phyloP scores from a whole-genome alignment of 768 basidiomycete species.

The Harrya chromipes region DNA sequence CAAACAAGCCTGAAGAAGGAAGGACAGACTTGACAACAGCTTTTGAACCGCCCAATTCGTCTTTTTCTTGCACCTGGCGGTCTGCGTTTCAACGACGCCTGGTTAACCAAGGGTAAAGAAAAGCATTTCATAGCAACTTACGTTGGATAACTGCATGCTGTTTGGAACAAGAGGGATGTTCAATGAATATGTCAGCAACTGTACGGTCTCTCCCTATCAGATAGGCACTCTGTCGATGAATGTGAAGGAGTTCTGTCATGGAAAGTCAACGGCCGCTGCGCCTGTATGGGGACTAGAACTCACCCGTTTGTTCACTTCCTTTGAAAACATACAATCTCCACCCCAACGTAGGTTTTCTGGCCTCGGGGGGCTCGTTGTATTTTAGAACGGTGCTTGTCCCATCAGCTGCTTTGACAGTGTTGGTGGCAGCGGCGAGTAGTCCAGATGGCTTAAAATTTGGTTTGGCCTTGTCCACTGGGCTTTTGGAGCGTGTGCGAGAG shows the following conservation, averaged over 20 bases:
- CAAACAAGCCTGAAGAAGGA: background rate
- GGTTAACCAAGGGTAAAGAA: constrained; percentile 2
- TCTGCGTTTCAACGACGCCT: constrained; percentile 39
- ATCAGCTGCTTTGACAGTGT: constrained; percentile 74
- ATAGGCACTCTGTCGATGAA: constrained; percentile 92
- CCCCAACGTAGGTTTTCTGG: constrained; percentile 81
- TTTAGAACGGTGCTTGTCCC: constrained; percentile 86
- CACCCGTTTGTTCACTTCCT: constrained; percentile 88
- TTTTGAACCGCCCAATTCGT: constrained; percentile 81
- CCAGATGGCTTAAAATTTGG: constrained; percentile 91
- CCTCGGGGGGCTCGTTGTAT: constrained; percentile 98
- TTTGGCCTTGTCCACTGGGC: constrained; percentile 60
- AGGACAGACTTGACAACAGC: constrained; percentile 75
- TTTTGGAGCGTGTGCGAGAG: constrained; percentile 43
- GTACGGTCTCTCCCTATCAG: constrained; percentile 86
- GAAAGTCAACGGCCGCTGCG: background rate
- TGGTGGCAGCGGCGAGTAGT: constrained; percentile 92
- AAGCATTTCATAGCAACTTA: constrained; percentile 32
- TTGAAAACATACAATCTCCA: constrained; percentile 99
- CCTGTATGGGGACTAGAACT: constrained; percentile 27
- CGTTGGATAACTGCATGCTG: constrained; percentile 98
- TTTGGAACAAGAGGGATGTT: constrained; percentile 97
- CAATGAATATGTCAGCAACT: constrained; percentile 83
- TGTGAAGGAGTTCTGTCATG: constrained; percentile 77
- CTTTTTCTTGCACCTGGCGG: constrained; percentile 80